Evolutionary conservation across 2,329 filamentous ascomycete genomes (phyloP).

Genomic region (Aspergillus sp.): DNA sequence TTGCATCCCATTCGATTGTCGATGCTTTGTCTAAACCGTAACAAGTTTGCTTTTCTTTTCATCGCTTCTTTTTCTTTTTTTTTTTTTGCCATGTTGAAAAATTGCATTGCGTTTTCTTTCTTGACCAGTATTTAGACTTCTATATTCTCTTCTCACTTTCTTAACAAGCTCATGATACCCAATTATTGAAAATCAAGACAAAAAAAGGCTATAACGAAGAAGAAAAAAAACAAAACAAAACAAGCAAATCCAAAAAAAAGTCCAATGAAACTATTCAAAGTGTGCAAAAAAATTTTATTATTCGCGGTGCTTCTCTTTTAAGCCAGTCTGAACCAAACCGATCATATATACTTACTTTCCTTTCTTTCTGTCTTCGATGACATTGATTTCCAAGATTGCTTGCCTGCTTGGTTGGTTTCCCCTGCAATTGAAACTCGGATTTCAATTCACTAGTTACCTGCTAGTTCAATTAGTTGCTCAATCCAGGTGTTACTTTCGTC

Average conservation of each 20-base stretch:
- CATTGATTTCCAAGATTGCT: neutral
- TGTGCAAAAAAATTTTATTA: neutral
- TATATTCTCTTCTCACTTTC: neutral
- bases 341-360: neutral
- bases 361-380: neutral
- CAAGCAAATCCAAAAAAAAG: constrained; percentile 1
- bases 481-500: neutral
- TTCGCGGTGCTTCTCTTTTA: neutral
- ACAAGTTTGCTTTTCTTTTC: neutral
- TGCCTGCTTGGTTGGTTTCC: too few relatives aligned
- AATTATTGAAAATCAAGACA: constrained; percentile 6
- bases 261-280: neutral
- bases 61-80: neutral
- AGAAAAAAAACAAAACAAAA: neutral
- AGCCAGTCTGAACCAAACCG: neutral
- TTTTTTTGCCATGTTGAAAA: neutral
- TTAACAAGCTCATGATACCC: constrained; percentile 16
- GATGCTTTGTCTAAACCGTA: neutral
- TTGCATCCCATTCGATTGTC: neutral
- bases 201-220: neutral
- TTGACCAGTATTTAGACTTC: constrained; percentile 6
- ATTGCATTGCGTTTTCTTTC: neutral
- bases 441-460: neutral
- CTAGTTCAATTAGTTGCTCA: neutral
- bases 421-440: neutral